Evolutionary conservation across 2,329 filamentous ascomycete genomes (phyloP).

Genomic region (Colletotrichum cordylinicola): DNA sequence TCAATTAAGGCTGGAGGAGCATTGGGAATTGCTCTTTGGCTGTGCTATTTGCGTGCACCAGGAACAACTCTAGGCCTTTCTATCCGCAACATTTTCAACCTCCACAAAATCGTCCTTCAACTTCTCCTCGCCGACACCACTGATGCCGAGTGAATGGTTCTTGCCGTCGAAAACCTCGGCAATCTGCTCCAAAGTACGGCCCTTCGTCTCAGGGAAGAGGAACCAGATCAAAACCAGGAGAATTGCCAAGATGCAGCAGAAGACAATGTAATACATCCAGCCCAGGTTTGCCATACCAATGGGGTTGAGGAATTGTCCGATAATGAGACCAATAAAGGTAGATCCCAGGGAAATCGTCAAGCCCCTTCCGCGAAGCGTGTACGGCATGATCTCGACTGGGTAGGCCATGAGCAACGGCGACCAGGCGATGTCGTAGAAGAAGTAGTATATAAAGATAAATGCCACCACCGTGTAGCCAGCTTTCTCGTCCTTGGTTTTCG

Average conservation of each 20-base stretch:
- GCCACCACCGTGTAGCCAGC: conserved; percentile 25
- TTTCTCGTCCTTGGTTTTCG: neutral
- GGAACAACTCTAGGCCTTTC: neutral
- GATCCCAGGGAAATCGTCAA: conserved; percentile 19
- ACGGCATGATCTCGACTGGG: conserved; percentile 24
- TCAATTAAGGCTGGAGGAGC: neutral
- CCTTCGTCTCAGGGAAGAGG: conserved; percentile 33
- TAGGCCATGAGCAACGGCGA: conserved; percentile 22
- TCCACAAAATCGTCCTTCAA: conserved; percentile 3
- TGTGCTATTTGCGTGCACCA: neutral
- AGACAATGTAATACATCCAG: conserved; percentile 28
- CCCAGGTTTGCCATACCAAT: conserved; percentile 41
- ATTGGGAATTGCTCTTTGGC: neutral
- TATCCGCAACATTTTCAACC: neutral
- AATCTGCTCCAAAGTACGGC: conserved; percentile 25
- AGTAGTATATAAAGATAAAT: conserved; percentile 23
- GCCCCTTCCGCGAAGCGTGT: conserved; percentile 22
- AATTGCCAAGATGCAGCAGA: conserved; percentile 22
- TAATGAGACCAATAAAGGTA: conserved; percentile 31
- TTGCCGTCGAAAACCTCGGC: conserved; percentile 23
- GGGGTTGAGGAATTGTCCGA: conserved; percentile 47
- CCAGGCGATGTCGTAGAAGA: conserved; percentile 23
- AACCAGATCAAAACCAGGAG: conserved; percentile 27
- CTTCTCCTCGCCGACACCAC: neutral
- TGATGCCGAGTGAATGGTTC: neutral